Conservation (phyloP, 2,329 filamentous ascomycete species). For the Colletotrichum salicis region DNA sequence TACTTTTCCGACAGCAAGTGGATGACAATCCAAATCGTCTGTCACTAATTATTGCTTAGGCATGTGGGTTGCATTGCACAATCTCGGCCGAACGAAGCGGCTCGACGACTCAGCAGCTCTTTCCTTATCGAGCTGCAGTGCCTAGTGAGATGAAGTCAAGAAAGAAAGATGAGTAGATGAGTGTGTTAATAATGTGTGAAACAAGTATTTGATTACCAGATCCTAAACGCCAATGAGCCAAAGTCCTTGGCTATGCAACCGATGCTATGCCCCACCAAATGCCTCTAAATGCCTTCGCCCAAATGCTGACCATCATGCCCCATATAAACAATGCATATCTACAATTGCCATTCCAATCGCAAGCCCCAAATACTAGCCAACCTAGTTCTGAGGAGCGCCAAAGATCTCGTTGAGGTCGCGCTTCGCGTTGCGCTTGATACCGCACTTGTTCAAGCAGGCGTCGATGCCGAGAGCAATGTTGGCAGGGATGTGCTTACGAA, state of each 20-base stretch:
- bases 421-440: slow-evolving; percentile 50
- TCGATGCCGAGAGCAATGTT: slow-evolving; percentile 64
- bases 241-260: background rate
- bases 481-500: slow-evolving; percentile 54
- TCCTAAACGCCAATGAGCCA: background rate
- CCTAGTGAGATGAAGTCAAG: background rate
- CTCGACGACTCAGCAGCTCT: background rate
- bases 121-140: background rate
- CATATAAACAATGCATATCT: background rate
- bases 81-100: background rate
- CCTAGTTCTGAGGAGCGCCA: background rate
- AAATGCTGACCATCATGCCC: background rate
- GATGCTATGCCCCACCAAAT: background rate
- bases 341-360: background rate
- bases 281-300: background rate
- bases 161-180: background rate
- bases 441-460: slow-evolving; percentile 60
- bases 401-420: slow-evolving; percentile 41
- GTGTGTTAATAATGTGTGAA: background rate
- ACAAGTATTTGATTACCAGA: background rate
- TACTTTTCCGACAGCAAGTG: background rate
- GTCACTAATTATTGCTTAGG: background rate
- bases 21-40: background rate
- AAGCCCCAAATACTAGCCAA: background rate
- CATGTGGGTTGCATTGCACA: background rate